A percentile compares a stretch with the other conserved stretches of the same genome.
phyloP scores from a whole-genome alignment of 2,329 filamentous ascomycete genomes.

The Neofusicoccum laricinum region DNA sequence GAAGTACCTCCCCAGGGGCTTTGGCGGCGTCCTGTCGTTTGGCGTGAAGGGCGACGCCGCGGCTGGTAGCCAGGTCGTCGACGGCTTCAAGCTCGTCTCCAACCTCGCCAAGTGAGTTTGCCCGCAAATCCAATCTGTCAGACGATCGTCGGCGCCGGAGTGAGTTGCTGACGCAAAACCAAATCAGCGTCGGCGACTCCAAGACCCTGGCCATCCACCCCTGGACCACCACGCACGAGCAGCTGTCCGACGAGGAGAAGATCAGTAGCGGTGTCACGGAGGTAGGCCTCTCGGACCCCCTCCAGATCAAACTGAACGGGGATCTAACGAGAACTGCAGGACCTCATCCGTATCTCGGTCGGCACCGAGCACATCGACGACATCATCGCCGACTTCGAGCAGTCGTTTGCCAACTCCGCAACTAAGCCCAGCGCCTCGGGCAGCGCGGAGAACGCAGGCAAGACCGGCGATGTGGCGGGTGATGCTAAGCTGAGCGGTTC shows the following conservation, averaged over 20 bases:
- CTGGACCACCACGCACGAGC: constrained; percentile 93
- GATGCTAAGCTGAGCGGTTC: constrained; percentile 24
- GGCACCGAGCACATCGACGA: constrained; percentile 97
- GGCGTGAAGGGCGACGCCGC: constrained; percentile 84
- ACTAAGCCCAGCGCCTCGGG: constrained; percentile 42
- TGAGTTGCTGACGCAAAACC: constrained; percentile 23
- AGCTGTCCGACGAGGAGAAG: constrained; percentile 81
- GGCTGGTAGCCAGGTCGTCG: constrained; percentile 85
- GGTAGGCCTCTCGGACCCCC: constrained; percentile 37
- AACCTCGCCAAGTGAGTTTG: constrained; percentile 77
- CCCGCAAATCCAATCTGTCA: neutral
- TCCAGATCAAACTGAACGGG: neutral
- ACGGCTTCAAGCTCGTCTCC: constrained; percentile 91
- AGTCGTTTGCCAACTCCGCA: constrained; percentile 68
- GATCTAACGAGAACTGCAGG: constrained; percentile 45
- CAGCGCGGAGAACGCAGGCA: constrained; percentile 30
- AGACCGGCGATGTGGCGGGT: constrained; percentile 26
- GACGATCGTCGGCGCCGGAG: no score
- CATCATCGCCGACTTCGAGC: constrained; percentile 92
- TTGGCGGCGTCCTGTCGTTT: constrained; percentile 87
- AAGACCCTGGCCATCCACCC: constrained; percentile 96
- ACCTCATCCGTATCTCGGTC: constrained; percentile 91
- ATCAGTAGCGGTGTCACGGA: constrained; percentile 77
- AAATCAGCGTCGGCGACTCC: constrained; percentile 70
- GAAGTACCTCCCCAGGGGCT: constrained; percentile 81